Conservation (phyloP, 1,139 yeast genomes). For the Saccharomyces pastorianus region DNA sequence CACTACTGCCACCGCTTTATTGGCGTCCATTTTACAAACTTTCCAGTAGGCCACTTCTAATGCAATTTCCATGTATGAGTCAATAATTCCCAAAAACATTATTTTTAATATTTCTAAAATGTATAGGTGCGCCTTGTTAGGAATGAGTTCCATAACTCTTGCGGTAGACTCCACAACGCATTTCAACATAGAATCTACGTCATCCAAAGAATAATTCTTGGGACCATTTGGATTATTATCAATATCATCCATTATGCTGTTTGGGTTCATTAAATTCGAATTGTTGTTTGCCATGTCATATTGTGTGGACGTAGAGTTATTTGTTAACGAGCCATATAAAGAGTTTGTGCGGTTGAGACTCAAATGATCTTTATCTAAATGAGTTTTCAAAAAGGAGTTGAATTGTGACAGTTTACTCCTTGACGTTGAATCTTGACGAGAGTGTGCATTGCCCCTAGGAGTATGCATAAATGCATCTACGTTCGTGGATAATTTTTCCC, state of each 20-base stretch:
- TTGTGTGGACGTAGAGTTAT: background rate
- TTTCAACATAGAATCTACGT: slow-evolving; percentile 58
- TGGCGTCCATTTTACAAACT: slow-evolving; percentile 33
- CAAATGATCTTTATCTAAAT: slow-evolving; percentile 33
- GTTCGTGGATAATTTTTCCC: slow-evolving; percentile 15
- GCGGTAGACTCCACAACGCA: slow-evolving; percentile 75
- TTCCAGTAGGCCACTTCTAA: slow-evolving; percentile 58
- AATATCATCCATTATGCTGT: background rate
- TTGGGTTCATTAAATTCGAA: background rate
- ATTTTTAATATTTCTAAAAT: slow-evolving; percentile 62
- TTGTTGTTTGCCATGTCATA: background rate
- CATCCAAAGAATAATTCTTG: slow-evolving; percentile 36
- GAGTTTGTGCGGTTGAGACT: slow-evolving; percentile 23
- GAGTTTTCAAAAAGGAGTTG: slow-evolving; percentile 36
- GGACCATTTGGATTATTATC: slow-evolving; percentile 8
- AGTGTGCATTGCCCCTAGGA: background rate
- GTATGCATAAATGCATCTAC: slow-evolving; percentile 3
- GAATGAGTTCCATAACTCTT: slow-evolving; percentile 66
- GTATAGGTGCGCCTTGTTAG: slow-evolving; percentile 54
- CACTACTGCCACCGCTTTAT: slow-evolving; percentile 35
- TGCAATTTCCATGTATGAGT: slow-evolving; percentile 64
- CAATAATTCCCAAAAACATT: slow-evolving; percentile 62
- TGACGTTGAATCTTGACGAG: slow-evolving; percentile 8
- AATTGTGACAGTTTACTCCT: slow-evolving; percentile 32
- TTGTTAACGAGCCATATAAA: slow-evolving; percentile 14